Evolutionary conservation across 129 eudicot genomes (phyloP).

Genomic region (Cynara cardunculus): DNA sequence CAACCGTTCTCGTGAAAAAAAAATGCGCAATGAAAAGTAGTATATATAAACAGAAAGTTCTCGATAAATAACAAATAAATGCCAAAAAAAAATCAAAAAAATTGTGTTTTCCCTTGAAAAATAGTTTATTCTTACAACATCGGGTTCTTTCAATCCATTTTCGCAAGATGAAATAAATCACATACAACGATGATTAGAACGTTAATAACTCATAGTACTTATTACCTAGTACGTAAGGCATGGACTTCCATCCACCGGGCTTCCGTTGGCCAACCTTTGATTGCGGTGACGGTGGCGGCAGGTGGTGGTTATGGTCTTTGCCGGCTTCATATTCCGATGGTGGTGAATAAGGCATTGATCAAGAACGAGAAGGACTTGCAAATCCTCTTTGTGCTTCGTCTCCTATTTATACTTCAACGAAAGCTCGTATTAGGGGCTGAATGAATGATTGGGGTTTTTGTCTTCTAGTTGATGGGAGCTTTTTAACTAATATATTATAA

Average conservation of each 20-base stretch:
- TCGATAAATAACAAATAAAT: neutral
- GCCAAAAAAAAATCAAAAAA: neutral
- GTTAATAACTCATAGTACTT: neutral
- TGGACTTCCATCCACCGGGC: slow-evolving; percentile 70
- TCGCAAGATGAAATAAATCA: neutral
- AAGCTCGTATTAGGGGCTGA: neutral
- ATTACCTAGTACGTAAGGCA: slow-evolving; percentile 55
- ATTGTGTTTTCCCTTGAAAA: neutral
- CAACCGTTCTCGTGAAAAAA: neutral
- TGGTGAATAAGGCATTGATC: neutral
- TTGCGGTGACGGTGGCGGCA: neutral
- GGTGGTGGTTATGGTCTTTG: neutral
- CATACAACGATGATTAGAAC: neutral
- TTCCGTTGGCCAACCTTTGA: slow-evolving; percentile 10
- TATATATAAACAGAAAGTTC: neutral
- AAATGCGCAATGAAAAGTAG: too few relatives aligned
- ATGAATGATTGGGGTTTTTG: neutral
- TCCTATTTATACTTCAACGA: slow-evolving; percentile 2
- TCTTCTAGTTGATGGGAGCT: neutral
- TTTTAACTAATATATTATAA: neutral
- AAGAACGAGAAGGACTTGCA: slow-evolving; percentile 5
- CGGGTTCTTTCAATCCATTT: neutral
- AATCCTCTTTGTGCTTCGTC: neutral
- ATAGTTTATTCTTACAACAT: neutral
- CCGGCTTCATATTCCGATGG: slow-evolving; percentile 11